Evolutionary conservation across 768 basidiomycete genomes (phyloP).

Genomic region (Boletus vermiculosoides): DNA sequence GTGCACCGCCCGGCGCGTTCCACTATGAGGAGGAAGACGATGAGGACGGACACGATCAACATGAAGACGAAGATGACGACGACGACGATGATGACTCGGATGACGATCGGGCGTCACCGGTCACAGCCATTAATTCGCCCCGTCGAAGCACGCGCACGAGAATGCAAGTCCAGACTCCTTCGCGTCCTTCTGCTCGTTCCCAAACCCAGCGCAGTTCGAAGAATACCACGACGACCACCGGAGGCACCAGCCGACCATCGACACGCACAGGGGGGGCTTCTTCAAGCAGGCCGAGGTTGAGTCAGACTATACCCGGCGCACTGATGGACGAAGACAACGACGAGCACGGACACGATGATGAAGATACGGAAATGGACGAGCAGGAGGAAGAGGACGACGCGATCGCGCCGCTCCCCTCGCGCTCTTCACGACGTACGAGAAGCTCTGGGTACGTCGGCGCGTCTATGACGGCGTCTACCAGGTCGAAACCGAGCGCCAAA

Average conservation of each 20-base stretch:
- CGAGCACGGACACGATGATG: conserved; percentile 21
- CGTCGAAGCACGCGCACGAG: conserved; percentile 13
- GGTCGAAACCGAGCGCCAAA: conserved; percentile 11
- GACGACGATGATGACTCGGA: conserved; percentile 26
- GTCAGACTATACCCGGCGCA: conserved; percentile 43
- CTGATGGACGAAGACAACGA: conserved; percentile 41
- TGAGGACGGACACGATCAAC: conserved; percentile 15
- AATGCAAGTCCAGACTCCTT: conserved; percentile 12
- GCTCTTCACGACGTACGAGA: conserved; percentile 22
- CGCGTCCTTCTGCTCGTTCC: conserved; percentile 13
- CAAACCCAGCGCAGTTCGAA: conserved; percentile 12
- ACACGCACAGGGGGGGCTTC: conserved; percentile 6
- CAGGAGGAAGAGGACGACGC: conserved; percentile 36
- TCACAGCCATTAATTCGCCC: conserved; percentile 13
- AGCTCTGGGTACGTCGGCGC: conserved; percentile 13
- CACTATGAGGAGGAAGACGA: conserved; percentile 33
- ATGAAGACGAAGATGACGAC: conserved; percentile 20
- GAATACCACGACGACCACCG: background rate
- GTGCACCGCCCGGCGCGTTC: conserved; percentile 48
- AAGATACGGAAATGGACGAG: conserved; percentile 24
- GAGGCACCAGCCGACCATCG: background rate
- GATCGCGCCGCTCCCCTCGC: conserved; percentile 34
- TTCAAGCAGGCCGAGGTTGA: conserved; percentile 3
- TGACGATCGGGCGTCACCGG: conserved; percentile 2
- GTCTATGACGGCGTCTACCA: conserved; percentile 6